These are phyloP conservation scores for Moricandia moricandioides DNA, from an alignment of 345 rosid genomes.

Conservation along the genomic window DNA sequence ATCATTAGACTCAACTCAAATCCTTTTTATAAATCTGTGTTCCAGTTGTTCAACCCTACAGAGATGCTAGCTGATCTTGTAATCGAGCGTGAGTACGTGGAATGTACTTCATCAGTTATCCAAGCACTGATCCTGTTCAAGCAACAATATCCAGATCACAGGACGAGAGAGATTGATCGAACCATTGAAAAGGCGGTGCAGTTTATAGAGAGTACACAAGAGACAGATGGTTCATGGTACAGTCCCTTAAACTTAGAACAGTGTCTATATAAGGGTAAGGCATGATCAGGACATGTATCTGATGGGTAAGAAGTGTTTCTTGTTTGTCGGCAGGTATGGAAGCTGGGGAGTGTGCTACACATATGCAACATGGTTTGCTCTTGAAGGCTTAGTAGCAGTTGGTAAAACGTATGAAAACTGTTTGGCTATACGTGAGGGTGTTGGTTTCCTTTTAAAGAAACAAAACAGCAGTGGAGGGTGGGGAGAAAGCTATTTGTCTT, in stretches of 20 bases:
- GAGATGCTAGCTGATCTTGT: constrained; percentile 51
- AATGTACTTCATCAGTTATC: constrained; percentile 44
- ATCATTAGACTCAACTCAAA: background rate
- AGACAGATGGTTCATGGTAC: constrained; percentile 41
- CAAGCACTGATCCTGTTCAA: constrained; percentile 34
- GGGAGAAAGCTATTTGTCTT: constrained; percentile 46
- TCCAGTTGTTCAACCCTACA: constrained; percentile 57
- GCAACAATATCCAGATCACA: constrained; percentile 33
- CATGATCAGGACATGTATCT: background rate
- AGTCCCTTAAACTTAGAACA: background rate
- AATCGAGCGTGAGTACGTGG: constrained; percentile 31
- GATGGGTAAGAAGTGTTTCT: too few relatives aligned
- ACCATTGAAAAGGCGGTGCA: constrained; percentile 21
- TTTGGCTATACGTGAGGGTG: constrained; percentile 32
- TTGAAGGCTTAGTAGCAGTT: constrained; percentile 30
- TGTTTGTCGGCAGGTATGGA: constrained; percentile 31
- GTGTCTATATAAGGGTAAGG: background rate
- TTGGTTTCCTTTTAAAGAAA: constrained; percentile 28
- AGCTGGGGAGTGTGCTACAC: constrained; percentile 41
- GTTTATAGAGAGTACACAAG: constrained; percentile 29
- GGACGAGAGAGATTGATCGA: constrained; percentile 31
- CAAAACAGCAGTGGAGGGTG: constrained; percentile 43
- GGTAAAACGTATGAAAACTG: constrained; percentile 35
- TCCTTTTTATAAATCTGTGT: background rate
- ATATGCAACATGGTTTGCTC: constrained; percentile 37